Base-by-base conservation (phyloP, 768 basidiomycete species). In the Suillus subluteus region DNA sequence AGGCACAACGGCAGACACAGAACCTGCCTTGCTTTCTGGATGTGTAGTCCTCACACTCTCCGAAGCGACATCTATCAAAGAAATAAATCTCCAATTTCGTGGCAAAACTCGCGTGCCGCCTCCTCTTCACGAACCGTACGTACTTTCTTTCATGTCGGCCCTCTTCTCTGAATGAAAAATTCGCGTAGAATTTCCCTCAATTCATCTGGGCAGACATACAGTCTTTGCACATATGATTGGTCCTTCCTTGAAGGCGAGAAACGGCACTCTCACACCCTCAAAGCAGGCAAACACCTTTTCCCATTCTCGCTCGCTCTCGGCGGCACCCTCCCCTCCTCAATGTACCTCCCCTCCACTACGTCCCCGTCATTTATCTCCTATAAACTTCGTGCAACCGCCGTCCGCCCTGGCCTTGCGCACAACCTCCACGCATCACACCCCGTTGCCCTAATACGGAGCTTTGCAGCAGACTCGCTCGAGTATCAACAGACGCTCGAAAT, bases 401-500 rank as follows among this genome's bases (percentile, higher is more conserved):
- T 87, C 9, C 89, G 96, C 3, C 86, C 91, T 0, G 92, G 92
- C 23, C 86, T 93, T 65, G 86, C 87, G 46, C 80, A 83, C 62
- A 92, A 93, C 73, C 84, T 94, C 65, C 86, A 90, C 62, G 82
- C 87, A 3, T 78, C 82, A 44, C 79, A 81, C 59, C 85, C 88
- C 13, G 86, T 98, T 59, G 79, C 82, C 65, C 81, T 99, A 67
- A 70, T 92, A 58, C 88, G 95, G 56, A 87, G 90, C 4, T 91
- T 96, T 73, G 82, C 87, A 23, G 75, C 87, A 2, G 95, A 96
- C 68, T 91, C 96, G 0, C 86, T 98, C 71, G 97, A 98, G 77
- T 98, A 94, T 81, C 96, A 95, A 73, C 96, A 98, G 75, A 95
- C 95, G 2, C 85, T 98, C 66, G 97, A 99, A 76, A 90, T 94